Evolutionary conservation across 2,329 filamentous ascomycete species (phyloP), one percentile per base, ranked within the genome.

Genomic region (Penicillium paneum): DNA sequence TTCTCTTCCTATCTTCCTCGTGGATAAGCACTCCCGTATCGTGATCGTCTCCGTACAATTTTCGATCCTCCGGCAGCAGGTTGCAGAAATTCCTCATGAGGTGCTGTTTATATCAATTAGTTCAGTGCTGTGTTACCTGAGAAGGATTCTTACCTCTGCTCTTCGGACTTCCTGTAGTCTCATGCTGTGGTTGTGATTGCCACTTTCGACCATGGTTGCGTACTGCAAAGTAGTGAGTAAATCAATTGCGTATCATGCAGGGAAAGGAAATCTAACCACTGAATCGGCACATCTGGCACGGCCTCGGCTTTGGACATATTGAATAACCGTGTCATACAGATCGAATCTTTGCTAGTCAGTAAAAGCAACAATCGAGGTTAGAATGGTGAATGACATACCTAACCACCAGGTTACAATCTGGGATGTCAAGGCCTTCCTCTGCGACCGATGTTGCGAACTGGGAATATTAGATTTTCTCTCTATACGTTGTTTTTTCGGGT

Each of bases 261-360:
- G 17, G 32, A 13, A 31, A 26, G 8, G n/a, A 28, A 34, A 32
- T 28, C 62, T 55, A 64, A 74, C 75, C 43, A 83, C 85, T 0
- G 94, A 97, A 51, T 87, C 81, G 0, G 76, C 72, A 64, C 91
- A 88, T 36, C 94, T 83, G 12, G 94, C 94, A 50, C 94, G 84
- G 0, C 94, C 94, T 58, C 91, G 84, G 13, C 92, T 97, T 71
- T 99, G 94, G 19, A 97, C 86, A 68, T 97, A 97, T 67, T 96
- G 90, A 49, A 97, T 97, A 71, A 96, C 85, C 0, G 93, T 97
- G 11, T 82, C 80, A 72, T 91, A 96, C 2, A 96, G 81, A 67
- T 97, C 91, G 65, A 97, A 99, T 2, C 92, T 76, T n/a, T 11
- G 1, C 38, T 3, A 17, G 26, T 68, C 29, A 67, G 59, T n/a